Evolutionary conservation across 805 yeast species (phyloP), one percentile per base, ranked within the genome.

Genomic region (Kurtzmaniella fragi): DNA sequence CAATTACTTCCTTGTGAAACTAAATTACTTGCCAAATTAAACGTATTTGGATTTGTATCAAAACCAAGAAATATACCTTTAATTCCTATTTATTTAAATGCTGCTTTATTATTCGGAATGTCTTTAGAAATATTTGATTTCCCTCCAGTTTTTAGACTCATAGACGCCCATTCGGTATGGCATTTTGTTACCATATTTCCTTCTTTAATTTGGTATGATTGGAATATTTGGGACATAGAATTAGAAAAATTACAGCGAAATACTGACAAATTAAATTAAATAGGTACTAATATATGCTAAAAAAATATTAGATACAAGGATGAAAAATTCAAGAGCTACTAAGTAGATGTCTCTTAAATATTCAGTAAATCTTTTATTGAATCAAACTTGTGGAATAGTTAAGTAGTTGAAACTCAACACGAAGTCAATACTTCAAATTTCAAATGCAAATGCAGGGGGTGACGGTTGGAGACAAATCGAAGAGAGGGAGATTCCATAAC

Each of bases 131-230:
- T 64, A 13, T 42, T 47, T 23, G 73, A 68, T 38, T 67, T 66
- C 35, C 52, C 48, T 17, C 73, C 73, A 1, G 37, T 54, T 37
- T 40, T 29, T 12, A 49, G 56, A 35, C 42, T 58, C 9, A 37
- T 59, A 3, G 99, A 93, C 62, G 95, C 96, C 0, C 99, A 93
- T 61, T 79, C 96, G 0, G 53, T 91, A 30, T 93, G 99, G 99
- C 99, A 93, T 57, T 71, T 84, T 20, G 77, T 86, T 15, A 93
- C 99, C 0, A 80, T 90, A 2, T 58, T 87, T 53, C 98, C 98
- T 0, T 78, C 91, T 0, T 63, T 77, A 42, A 73, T 76, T 44
- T 77, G 95, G 78, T 90, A 84, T 57, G 76, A 74, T 31, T 84
- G 74, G 74, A 65, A 63, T 39, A 56, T 68, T 14, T 69, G 74